phyloP scores from a whole-genome alignment of 352 stramenopile species.

The Phytophthora brassicae region DNA sequence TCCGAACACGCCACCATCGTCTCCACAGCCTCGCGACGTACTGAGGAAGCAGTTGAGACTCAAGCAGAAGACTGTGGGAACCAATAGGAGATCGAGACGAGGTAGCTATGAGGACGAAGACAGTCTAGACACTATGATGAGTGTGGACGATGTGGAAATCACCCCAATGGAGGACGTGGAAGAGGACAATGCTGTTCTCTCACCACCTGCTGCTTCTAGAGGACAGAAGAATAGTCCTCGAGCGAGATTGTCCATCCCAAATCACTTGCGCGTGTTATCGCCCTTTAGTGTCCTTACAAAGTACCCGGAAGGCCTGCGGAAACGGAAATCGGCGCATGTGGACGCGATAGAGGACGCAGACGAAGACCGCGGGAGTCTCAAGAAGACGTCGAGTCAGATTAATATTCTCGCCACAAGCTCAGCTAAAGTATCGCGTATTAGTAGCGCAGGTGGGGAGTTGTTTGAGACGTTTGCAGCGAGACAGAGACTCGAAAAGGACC shows the following conservation, averaged over 20 bases:
- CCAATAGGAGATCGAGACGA: background rate
- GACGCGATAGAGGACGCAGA: slow-evolving; percentile 31
- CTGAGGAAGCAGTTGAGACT: slow-evolving; percentile 67
- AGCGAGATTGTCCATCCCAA: slow-evolving; percentile 54
- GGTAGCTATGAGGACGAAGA: slow-evolving; percentile 23
- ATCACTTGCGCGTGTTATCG: slow-evolving; percentile 52
- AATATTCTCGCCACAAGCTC: slow-evolving; percentile 44
- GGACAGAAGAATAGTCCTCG: slow-evolving; percentile 21
- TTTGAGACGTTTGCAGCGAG: slow-evolving; percentile 33
- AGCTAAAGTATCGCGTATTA: slow-evolving; percentile 27
- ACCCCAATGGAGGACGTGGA: slow-evolving; percentile 41
- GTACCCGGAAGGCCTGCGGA: slow-evolving; percentile 69
- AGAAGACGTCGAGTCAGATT: slow-evolving; percentile 71
- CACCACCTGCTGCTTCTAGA: slow-evolving; percentile 10
- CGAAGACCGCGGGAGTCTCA: slow-evolving; percentile 38
- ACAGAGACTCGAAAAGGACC: slow-evolving; percentile 33
- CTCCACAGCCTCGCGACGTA: slow-evolving; percentile 72
- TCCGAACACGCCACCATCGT: slow-evolving; percentile 73
- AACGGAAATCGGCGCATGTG: slow-evolving; percentile 76
- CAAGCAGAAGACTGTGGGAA: slow-evolving; percentile 40
- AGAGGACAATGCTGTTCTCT: slow-evolving; percentile 20
- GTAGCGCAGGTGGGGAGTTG: slow-evolving; percentile 23
- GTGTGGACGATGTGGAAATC: slow-evolving; percentile 69
- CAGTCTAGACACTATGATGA: slow-evolving; percentile 31
- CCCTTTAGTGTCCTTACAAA: slow-evolving; percentile 65